Percentiles rank a stretch among this genome's conserved stretches.
Evolutionary conservation across 2,329 filamentous ascomycete genomes (phyloP).

Genomic region (Elsinoe batatas): DNA sequence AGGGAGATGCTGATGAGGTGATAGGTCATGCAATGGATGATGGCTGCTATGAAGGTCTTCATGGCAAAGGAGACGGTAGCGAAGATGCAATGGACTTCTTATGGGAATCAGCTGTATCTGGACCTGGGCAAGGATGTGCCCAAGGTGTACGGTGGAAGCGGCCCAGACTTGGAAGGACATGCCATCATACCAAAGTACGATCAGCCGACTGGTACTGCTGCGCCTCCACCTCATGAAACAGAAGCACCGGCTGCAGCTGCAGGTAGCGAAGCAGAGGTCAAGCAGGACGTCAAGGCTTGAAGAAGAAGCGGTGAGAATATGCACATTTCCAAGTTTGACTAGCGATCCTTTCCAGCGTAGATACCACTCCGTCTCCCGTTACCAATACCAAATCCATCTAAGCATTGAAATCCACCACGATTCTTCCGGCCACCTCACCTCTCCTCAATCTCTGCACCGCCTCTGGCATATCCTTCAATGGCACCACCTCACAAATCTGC

Average conservation of each 20-base stretch:
- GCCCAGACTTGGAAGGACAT: constrained; percentile 38
- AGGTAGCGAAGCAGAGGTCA: not conserved
- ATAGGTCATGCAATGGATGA: constrained; percentile 67
- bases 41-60: constrained; percentile 37
- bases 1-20: not conserved
- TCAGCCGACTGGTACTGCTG: not conserved
- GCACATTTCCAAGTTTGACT: not conserved
- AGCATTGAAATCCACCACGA: constrained; percentile 40
- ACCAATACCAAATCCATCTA: not conserved
- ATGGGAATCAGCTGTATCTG: constrained; percentile 56
- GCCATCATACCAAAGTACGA: constrained; percentile 34
- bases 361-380: constrained; percentile 9
- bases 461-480: constrained; percentile 35
- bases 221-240: not conserved
- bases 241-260: constrained; percentile 4
- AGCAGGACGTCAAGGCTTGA: not conserved
- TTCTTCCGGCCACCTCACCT: constrained; percentile 38
- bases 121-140: constrained; percentile 61
- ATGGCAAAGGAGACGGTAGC: constrained; percentile 39
- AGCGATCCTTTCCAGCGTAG: constrained; percentile 4
- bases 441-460: constrained; percentile 36
- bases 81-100: constrained; percentile 41
- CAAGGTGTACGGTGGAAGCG: constrained; percentile 69
- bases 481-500: constrained; percentile 35
- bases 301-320: not conserved